Evolutionary conservation across 2,329 filamentous ascomycete species (phyloP), one percentile per base, ranked within the genome.

Genomic region (Fusarium brachygibbosum): DNA sequence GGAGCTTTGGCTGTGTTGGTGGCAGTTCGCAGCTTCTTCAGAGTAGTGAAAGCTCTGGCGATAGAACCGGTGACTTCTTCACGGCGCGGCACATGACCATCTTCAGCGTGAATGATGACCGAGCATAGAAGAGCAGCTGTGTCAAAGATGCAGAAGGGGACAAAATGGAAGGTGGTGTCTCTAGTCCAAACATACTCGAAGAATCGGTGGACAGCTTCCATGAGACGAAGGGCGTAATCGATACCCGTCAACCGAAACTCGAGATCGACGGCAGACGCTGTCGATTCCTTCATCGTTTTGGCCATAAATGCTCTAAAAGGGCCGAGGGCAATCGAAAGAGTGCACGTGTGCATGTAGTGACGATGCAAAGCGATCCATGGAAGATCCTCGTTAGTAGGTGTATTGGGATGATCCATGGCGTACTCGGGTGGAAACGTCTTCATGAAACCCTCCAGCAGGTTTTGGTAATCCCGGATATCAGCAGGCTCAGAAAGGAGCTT

Each of bases 111-210:
- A 3, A 65, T 65, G 3, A 66, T 54, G 2, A 65, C 62, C 1
- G 62, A 65, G 28, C 62, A 65, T 0, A 65, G 37, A 0, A 65
- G 61, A 1, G 62, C 62, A 1, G 62, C 62, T 5, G 62, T 65
- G 9, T 65, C 62, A 16, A 65, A 65, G 16, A 65, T 65, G 2
- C 61, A 65, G 17, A 65, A 65, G 1, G 62, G 61, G 2, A 65
- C 62, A 1, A 65, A 65, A 17, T 65, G 62, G 35, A 65, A 65
- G 1, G 62, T 65, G 1, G 61, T 66, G 7, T 65, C 62, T 23
- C 62, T 59, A 9, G 62, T 65, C 62, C 62, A 65, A 3, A 65
- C 62, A 2, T 65, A 65, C n/a, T 65, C 61, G 3, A 65, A 65
- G 32, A 65, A 65, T 1, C 53, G 53, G 2, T 65, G 61, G 0